Evolutionary conservation across 352 stramenopile species (phyloP).

Genomic region (Thalassiosira ordinaria): DNA sequence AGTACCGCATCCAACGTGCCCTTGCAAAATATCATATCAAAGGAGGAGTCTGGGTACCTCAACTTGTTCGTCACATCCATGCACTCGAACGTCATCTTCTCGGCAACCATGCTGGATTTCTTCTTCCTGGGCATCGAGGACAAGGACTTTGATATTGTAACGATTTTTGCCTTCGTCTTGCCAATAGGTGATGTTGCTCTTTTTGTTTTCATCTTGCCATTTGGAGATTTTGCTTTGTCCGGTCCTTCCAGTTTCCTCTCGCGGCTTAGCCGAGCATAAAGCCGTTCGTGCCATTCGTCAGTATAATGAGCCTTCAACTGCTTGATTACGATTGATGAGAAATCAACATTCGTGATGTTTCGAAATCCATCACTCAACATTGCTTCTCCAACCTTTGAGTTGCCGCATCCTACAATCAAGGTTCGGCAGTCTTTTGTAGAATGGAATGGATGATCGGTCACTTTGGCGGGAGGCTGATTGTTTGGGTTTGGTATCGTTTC

Average conservation of each 20-base stretch:
- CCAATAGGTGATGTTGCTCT: neutral
- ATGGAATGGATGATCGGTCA: too few relatives aligned
- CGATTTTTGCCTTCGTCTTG: too few relatives aligned
- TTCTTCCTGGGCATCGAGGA: constrained; percentile 13
- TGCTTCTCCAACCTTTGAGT: constrained; percentile 65
- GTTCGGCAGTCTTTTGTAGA: constrained; percentile 64
- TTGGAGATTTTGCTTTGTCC: neutral
- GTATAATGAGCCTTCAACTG: constrained; percentile 49
- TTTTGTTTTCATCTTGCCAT: neutral
- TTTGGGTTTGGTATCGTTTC: neutral
- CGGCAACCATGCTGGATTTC: neutral
- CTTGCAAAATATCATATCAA: constrained; percentile 80
- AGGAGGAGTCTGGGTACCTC: constrained; percentile 61
- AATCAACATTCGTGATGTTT: constrained; percentile 70
- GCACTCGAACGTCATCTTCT: constrained; percentile 73
- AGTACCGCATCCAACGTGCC: constrained; percentile 72
- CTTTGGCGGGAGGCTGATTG: too few relatives aligned
- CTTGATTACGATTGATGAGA: constrained; percentile 70
- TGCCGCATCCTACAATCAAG: constrained; percentile 66
- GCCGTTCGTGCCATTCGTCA: constrained; percentile 38
- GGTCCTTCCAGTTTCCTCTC: constrained; percentile 20
- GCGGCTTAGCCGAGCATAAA: constrained; percentile 2
- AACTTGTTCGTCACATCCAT: constrained; percentile 64
- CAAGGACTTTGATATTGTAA: too few relatives aligned
- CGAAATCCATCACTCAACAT: constrained; percentile 72